These are phyloP conservation scores for Gentiana dahurica DNA, from an alignment of 257 asterid genomes.

Conservation along the genomic window DNA sequence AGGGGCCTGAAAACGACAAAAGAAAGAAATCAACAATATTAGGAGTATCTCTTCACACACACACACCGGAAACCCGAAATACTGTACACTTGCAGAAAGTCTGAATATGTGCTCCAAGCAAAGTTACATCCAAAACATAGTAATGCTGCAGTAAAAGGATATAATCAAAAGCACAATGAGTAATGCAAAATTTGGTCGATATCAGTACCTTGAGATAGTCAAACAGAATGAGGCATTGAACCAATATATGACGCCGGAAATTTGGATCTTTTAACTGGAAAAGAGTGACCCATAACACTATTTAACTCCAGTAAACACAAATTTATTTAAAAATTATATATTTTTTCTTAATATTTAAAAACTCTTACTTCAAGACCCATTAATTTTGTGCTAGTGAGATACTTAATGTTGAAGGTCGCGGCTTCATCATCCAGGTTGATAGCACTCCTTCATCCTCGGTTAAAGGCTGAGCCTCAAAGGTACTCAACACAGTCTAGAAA, in stretches of 20 bases:
- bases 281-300: conserved; percentile 10
- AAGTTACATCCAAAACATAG: too few species aligned
- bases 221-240: conserved; percentile 90
- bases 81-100: neutral
- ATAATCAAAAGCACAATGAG: neutral
- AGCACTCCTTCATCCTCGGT: conserved; percentile 79
- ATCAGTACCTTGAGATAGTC: conserved; percentile 83
- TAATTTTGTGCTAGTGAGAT: conserved; percentile 91
- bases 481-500: conserved; percentile 64
- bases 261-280: conserved; percentile 94
- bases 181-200: neutral
- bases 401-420: conserved; percentile 85
- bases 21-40: conserved; percentile 3
- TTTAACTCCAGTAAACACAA: conserved; percentile 1
- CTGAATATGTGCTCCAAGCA: neutral
- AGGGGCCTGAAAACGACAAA: conserved; percentile 52
- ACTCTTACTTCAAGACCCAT: conserved; percentile 92
- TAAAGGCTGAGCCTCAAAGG: conserved; percentile 95
- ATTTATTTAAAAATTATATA: neutral
- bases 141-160: neutral
- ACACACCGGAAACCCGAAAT: too few species aligned
- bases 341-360: neutral
- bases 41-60: too few species aligned
- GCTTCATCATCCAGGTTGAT: conserved; percentile 81
- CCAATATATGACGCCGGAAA: conserved; percentile 90